Evolutionary conservation across 2,329 filamentous ascomycete species (phyloP).

Genomic region (Gnomoniopsis smithogilvyi): DNA sequence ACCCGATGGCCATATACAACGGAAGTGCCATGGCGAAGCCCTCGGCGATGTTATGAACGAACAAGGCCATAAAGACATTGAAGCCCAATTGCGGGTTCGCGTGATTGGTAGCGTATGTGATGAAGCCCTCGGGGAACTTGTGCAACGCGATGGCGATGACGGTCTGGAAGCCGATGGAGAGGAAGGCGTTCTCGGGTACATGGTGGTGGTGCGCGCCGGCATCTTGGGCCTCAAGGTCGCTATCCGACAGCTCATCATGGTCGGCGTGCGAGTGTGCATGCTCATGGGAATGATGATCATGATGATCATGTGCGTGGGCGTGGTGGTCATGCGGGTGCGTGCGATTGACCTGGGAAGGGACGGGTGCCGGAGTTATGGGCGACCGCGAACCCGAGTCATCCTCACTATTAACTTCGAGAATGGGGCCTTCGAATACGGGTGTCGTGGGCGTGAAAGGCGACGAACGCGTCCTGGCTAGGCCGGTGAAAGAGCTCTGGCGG

Average conservation of each 20-base stretch:
- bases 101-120: constrained; percentile 97
- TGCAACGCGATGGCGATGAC: constrained; percentile 93
- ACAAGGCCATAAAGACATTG: constrained; percentile 90
- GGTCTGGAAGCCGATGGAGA: constrained; percentile 93
- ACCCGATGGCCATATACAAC: constrained; percentile 84
- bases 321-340: constrained; percentile 9
- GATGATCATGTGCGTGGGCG: constrained; percentile 14
- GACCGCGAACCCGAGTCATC: constrained; percentile 11
- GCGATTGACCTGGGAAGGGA: background rate
- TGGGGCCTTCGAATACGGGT: constrained; percentile 34
- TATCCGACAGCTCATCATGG: constrained; percentile 28
- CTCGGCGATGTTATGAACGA: constrained; percentile 97
- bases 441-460: constrained; percentile 29
- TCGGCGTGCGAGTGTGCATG: constrained; percentile 20
- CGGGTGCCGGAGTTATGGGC: constrained; percentile 3
- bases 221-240: constrained; percentile 44
- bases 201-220: constrained; percentile 74
- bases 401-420: constrained; percentile 23
- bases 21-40: constrained; percentile 93
- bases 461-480: constrained; percentile 25
- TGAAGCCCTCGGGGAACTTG: constrained; percentile 84
- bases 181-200: constrained; percentile 88
- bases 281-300: constrained; percentile 4
- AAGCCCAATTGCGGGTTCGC: constrained; percentile 86
- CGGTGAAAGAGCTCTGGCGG: constrained; percentile 28